These are phyloP conservation scores for Bolboschoenoplectus hybrid DNA, from an alignment of 202 grass and related monocot genomes.

Conservation along the genomic window DNA sequence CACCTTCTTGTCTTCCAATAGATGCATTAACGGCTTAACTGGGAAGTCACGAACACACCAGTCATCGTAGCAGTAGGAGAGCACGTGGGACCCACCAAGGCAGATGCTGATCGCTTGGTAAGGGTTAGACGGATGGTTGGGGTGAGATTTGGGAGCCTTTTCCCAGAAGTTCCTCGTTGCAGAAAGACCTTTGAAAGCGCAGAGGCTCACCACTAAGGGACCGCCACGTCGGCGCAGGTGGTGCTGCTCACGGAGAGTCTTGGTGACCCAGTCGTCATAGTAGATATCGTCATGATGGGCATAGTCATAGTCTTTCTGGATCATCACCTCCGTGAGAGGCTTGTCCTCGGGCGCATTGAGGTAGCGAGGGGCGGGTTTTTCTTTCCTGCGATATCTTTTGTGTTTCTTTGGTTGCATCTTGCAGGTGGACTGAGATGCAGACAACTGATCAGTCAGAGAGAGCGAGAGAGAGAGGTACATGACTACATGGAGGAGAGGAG, in stretches of 20 bases:
- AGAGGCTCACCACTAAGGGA: background rate
- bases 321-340: background rate
- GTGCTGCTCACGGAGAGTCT: background rate
- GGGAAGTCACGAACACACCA: background rate
- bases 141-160: too few relatives aligned
- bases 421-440: too few relatives aligned
- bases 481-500: too few relatives aligned
- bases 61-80: background rate
- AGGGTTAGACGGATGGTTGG: background rate
- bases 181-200: slow-evolving; percentile 7
- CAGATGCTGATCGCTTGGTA: slow-evolving; percentile 19
- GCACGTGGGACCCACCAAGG: background rate
- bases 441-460: too few relatives aligned
- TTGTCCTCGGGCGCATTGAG: background rate
- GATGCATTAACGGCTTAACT: background rate
- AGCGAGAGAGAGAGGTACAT: too few relatives aligned
- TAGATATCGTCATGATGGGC: background rate
- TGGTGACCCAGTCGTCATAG: background rate
- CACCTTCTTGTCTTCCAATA: slow-evolving; percentile 9
- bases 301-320: background rate
- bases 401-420: background rate
- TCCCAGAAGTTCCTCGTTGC: background rate
- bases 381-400: background rate
- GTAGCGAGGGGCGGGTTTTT: background rate
- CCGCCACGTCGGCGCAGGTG: background rate